Percentiles rank a stretch among this genome's conserved stretches.
Conservation (phyloP, 2,329 filamentous ascomycete genomes). For the Xylariaceae sp. region DNA sequence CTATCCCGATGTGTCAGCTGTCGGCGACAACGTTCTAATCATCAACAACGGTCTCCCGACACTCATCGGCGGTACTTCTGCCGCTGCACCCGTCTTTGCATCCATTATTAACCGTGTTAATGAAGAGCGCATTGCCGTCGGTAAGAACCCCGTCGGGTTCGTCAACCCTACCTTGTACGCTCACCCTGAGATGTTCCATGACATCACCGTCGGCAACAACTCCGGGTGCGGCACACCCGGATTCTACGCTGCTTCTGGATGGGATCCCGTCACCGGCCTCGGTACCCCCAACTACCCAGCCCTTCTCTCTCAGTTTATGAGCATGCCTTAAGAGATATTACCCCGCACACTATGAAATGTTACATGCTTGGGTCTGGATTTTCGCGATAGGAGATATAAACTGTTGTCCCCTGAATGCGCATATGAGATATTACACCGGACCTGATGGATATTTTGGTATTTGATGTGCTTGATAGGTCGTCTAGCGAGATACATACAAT, state of each 20-base stretch:
- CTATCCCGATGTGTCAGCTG: constrained; percentile 26
- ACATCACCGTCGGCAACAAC: constrained; percentile 12
- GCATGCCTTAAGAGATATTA: constrained; percentile 4
- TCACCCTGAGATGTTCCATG: constrained; percentile 16
- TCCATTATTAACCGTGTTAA: constrained; percentile 16
- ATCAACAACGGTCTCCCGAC: constrained; percentile 16
- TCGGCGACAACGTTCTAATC: constrained; percentile 23
- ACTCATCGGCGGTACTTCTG: constrained; percentile 23
- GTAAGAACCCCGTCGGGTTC: constrained; percentile 15
- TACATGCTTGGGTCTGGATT: too few relatives aligned
- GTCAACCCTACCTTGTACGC: constrained; percentile 15
- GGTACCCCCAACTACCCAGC: constrained; percentile 7
- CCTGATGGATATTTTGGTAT: too few relatives aligned
- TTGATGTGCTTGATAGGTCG: too few relatives aligned
- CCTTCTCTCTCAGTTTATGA: constrained; percentile 4
- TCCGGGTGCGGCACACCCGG: constrained; percentile 11
- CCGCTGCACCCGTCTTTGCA: constrained; percentile 14
- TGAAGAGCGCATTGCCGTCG: constrained; percentile 12
- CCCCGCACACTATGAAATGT: too few relatives aligned
- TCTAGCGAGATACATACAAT: too few relatives aligned
- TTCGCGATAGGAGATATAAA: too few relatives aligned
- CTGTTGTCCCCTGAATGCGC: too few relatives aligned
- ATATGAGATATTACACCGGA: too few relatives aligned
- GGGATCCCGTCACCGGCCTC: constrained; percentile 15
- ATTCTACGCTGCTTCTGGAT: constrained; percentile 8